phyloP scores from a whole-genome alignment of 495 filamentous ascomycete species.

The Monascus purpureus region DNA sequence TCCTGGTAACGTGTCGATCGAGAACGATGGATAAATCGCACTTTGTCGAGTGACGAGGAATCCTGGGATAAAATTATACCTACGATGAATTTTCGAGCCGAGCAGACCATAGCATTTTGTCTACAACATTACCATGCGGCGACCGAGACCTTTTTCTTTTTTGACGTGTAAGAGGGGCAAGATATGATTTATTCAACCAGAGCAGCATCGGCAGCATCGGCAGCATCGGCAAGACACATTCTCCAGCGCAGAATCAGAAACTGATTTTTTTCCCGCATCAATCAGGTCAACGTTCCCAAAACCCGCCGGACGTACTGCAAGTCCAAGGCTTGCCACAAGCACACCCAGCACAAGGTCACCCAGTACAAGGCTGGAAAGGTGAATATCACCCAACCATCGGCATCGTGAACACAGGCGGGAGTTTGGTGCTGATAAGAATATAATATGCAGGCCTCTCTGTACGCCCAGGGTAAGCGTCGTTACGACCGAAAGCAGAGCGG shows the following conservation, averaged over 20 bases:
- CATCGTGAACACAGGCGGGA: constrained; percentile 1
- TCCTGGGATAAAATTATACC: too few species aligned
- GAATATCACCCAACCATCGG: constrained; percentile 8
- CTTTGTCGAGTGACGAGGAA: too few species aligned
- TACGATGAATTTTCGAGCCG: too few species aligned
- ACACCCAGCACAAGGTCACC: constrained; percentile 87
- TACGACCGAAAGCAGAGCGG: constrained; percentile 99
- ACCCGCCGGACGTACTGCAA: constrained; percentile 92
- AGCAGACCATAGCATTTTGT: too few species aligned
- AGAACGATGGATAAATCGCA: too few species aligned
- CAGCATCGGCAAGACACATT: too few species aligned
- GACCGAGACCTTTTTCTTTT: too few species aligned
- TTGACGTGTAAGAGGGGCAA: too few species aligned
- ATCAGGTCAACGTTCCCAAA: constrained; percentile 78
- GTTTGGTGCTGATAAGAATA: constrained; percentile 15
- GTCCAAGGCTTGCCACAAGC: constrained; percentile 86
- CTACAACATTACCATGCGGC: too few species aligned
- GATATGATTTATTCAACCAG: too few species aligned
- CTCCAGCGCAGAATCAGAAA: constrained; percentile 19
- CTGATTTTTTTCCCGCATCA: constrained; percentile 8
- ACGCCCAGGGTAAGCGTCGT: constrained; percentile 98
- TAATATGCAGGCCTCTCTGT: constrained; percentile 60
- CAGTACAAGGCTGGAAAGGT: constrained; percentile 97
- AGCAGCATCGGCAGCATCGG: too few species aligned
- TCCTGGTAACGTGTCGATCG: too few species aligned